Evolutionary conservation across 495 filamentous ascomycete genomes (phyloP).

Genomic region (Trichoderma erinaceum): DNA sequence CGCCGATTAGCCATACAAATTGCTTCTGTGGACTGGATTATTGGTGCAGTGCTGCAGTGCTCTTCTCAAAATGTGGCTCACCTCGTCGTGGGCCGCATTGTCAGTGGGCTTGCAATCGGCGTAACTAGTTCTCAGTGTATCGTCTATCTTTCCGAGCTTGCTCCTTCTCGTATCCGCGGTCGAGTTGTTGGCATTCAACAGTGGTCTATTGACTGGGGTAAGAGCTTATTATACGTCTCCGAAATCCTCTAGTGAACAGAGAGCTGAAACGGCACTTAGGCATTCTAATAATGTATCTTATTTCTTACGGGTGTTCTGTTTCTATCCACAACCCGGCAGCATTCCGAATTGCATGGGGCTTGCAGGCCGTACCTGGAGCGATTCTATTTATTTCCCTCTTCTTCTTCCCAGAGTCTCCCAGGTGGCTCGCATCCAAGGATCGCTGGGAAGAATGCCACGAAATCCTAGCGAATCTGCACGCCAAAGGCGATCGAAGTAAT

Average conservation of each 20-base stretch:
- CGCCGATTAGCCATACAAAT: conserved; percentile 64
- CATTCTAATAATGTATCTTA: conserved; percentile 57
- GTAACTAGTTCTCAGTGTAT: conserved; percentile 69
- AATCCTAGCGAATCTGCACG: conserved; percentile 61
- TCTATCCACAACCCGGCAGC: conserved; percentile 43
- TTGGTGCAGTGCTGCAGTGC: conserved; percentile 58
- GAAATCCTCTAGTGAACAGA: not conserved
- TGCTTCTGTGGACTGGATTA: conserved; percentile 62
- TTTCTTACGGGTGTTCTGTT: conserved; percentile 60
- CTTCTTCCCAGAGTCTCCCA: conserved; percentile 66
- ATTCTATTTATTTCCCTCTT: conserved; percentile 62
- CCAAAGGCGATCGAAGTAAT: conserved; percentile 51
- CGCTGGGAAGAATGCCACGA: conserved; percentile 65
- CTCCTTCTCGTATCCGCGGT: conserved; percentile 72
- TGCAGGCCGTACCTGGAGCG: conserved; percentile 69
- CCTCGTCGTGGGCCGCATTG: conserved; percentile 63
- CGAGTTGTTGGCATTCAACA: conserved; percentile 62
- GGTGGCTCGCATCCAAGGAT: conserved; percentile 68
- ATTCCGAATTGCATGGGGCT: conserved; percentile 66
- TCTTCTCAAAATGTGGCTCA: conserved; percentile 54
- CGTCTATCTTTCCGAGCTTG: conserved; percentile 73
- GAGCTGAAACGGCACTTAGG: conserved; percentile 47
- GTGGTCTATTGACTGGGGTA: conserved; percentile 73
- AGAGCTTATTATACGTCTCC: conserved; percentile 21
- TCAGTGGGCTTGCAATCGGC: conserved; percentile 67